Base-by-base conservation (phyloP, 345 rosid species). In the Psidium guajava region DNA sequence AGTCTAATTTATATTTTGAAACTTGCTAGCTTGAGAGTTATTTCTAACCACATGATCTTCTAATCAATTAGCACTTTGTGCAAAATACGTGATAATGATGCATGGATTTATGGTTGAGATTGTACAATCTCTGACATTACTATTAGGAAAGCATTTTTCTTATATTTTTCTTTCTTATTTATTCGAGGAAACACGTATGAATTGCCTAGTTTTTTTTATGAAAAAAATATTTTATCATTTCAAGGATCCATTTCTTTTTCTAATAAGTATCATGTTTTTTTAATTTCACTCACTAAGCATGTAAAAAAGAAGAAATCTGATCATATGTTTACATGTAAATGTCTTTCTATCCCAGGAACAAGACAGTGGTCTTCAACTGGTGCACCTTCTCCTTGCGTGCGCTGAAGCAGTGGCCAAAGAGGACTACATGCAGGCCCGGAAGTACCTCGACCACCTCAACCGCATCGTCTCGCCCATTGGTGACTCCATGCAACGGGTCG, bases 401-500 rank as follows among this genome's bases (percentile, higher is more conserved):
- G 96, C 94, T 8, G 95, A 91, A 77, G 95, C 94, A 1, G 93
- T 94, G 58, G 90, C 95, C 54, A 92, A 92, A 83, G 95, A 94
- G 85, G 96, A 94, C 89, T 94, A 88, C 91, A 89, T 92, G 90
- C 75, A 91, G 85, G 96, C 95, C 21, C 85, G 91, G 84, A 89
- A 86, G 86, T 89, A 89, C 80, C 91, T 94, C n/a, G 92, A 92
- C 83, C 95, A 91, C 83, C 94, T 94, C 24, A 92, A 92, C 87
- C 88, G 91, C 24, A 92, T 94, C 10, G 96, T 91, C 24, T 82
- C 93, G 6, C 94, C 95, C 1, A 89, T 94, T 1, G 95, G 96
- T 2, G 93, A 92, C 83, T 91, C 96, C 64, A 92, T 94, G 96
- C 93, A 94, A 83, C 86, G 96, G 3, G 96, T 94, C 9, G 96